These are phyloP conservation scores for Ophiostoma angusticollis DNA, from an alignment of 2,329 filamentous ascomycete genomes.

Conservation along the genomic window DNA sequence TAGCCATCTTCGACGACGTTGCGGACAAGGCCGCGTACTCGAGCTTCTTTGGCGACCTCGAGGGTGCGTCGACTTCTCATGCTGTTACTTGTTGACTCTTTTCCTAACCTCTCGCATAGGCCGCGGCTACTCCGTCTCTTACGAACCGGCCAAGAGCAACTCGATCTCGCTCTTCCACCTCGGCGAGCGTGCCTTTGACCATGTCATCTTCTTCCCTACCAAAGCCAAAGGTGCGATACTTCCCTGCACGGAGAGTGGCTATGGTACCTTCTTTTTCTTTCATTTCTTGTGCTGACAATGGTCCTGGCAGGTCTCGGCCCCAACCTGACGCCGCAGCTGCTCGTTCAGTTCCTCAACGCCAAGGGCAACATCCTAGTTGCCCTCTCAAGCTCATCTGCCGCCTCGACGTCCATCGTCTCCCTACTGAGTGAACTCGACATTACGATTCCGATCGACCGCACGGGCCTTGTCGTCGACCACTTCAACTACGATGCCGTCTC, in stretches of 20 bases:
- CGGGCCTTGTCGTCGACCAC: constrained; percentile 80
- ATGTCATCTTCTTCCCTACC: constrained; percentile 75
- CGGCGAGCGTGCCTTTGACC: constrained; percentile 81
- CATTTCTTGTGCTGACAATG: too few species aligned
- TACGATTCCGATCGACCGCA: constrained; percentile 72
- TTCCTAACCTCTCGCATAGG: constrained; percentile 35
- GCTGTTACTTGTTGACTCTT: neutral
- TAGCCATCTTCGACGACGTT: constrained; percentile 76
- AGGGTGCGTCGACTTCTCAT: constrained; percentile 33
- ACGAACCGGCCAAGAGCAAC: constrained; percentile 73
- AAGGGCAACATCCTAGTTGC: constrained; percentile 84
- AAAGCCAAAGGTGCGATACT: constrained; percentile 64
- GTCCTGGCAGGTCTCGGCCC: constrained; percentile 79
- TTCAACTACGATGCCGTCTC: constrained; percentile 79
- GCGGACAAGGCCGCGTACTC: constrained; percentile 73
- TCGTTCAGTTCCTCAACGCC: constrained; percentile 82
- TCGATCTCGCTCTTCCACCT: constrained; percentile 67
- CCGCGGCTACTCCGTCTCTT: constrained; percentile 69
- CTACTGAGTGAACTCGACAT: constrained; percentile 84
- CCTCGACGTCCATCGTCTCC: constrained; percentile 60
- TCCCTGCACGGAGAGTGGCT: neutral
- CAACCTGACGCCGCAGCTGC: constrained; percentile 68
- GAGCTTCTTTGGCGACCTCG: constrained; percentile 62
- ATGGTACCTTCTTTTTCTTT: neutral
- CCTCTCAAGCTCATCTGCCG: constrained; percentile 58